Conservation (phyloP, 2,329 filamentous ascomycete genomes). For the Triangularia setosa region DNA sequence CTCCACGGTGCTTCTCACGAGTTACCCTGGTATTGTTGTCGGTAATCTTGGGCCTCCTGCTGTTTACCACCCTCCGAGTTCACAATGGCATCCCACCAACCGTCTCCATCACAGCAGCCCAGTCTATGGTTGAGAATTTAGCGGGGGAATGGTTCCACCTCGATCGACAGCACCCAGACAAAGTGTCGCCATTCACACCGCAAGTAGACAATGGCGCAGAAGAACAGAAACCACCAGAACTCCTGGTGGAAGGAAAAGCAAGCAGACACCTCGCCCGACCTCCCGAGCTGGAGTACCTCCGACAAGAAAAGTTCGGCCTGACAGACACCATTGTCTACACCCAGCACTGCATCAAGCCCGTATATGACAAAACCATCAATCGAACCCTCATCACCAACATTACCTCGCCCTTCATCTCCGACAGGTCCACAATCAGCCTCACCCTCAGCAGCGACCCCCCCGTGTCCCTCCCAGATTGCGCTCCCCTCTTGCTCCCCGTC, state of each 20-base stretch:
- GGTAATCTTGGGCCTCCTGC: conserved; percentile 18
- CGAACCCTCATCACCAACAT: conserved; percentile 38
- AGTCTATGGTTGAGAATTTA: conserved; percentile 1
- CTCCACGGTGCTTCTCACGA: conserved; percentile 21
- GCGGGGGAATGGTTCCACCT: background rate
- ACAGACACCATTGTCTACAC: conserved; percentile 42
- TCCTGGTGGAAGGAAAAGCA: background rate
- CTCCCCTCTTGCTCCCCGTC: conserved; percentile 44
- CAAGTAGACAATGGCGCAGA: background rate
- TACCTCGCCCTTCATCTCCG: conserved; percentile 35
- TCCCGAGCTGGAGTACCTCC: conserved; percentile 22
- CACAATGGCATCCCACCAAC: conserved; percentile 8
- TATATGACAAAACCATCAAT: conserved; percentile 31
- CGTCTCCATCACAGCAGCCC: conserved; percentile 1
- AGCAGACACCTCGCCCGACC: background rate
- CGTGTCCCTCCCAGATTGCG: conserved; percentile 32
- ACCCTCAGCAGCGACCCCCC: conserved; percentile 14
- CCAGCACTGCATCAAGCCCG: conserved; percentile 42
- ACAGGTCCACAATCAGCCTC: conserved; percentile 32
- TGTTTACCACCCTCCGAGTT: conserved; percentile 21
- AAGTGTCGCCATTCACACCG: background rate
- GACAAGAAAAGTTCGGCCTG: conserved; percentile 31
- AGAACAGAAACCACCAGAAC: background rate
- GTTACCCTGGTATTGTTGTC: conserved; percentile 18
- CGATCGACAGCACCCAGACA: background rate